phyloP scores from a whole-genome alignment of 176 grass and related monocot genomes.

The Ensete ventricosum region DNA sequence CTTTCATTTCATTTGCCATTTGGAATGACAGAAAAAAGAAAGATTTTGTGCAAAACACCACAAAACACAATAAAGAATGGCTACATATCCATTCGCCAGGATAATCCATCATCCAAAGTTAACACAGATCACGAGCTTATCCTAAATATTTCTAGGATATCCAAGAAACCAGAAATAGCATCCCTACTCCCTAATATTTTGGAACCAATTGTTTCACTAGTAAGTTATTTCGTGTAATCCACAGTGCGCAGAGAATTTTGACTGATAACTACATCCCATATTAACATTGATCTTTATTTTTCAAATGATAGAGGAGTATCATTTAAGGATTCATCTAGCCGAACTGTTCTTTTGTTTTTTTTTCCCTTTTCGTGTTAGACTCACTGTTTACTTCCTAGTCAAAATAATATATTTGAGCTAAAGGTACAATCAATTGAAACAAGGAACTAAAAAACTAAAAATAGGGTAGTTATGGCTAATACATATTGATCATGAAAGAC shows the following conservation, averaged over 20 bases:
- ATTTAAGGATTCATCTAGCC: no score
- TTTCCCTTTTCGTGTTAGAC: neutral
- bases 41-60: neutral
- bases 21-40: neutral
- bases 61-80: neutral
- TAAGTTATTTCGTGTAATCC: no score
- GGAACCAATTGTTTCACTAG: no score
- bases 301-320: no score
- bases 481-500: no score
- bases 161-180: neutral
- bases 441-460: neutral
- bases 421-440: neutral
- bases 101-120: neutral
- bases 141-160: neutral
- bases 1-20: no score
- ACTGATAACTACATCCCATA: no score
- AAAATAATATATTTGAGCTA: neutral
- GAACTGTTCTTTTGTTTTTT: no score
- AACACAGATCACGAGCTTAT: neutral
- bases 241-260: no score
- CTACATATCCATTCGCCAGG: neutral
- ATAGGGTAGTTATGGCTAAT: no score
- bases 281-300: no score
- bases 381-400: neutral
- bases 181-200: no score